These are phyloP conservation scores for Amauroascus niger DNA, from an alignment of 2,329 filamentous ascomycete genomes.

Conservation along the genomic window DNA sequence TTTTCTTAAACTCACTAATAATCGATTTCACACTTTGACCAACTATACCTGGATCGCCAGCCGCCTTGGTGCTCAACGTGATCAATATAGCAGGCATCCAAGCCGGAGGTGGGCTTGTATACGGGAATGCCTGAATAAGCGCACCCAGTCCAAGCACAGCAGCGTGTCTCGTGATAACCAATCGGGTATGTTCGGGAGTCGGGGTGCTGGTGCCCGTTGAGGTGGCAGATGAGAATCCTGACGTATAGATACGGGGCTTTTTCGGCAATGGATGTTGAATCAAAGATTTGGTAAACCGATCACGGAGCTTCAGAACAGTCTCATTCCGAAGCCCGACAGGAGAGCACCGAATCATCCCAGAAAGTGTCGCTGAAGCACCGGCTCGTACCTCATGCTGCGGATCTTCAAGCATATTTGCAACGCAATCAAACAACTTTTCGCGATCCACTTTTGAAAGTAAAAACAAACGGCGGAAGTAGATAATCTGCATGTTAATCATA, in stretches of 20 bases:
- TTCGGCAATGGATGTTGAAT: conserved; percentile 79
- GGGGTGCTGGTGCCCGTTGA: conserved; percentile 41
- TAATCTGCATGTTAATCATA: conserved; percentile 95
- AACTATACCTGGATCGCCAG: conserved; percentile 80
- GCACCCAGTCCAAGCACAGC: conserved; percentile 86
- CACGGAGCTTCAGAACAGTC: conserved; percentile 65
- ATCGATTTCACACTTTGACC: conserved; percentile 93
- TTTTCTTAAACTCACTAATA: conserved; percentile 98
- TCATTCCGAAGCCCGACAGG: conserved; percentile 67
- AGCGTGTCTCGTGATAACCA: conserved; percentile 75
- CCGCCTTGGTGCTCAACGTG: conserved; percentile 71
- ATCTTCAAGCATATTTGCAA: conserved; percentile 92
- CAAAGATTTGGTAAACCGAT: conserved; percentile 70
- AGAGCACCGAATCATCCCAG: conserved; percentile 96
- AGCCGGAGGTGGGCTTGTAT: conserved; percentile 76
- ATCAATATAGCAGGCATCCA: conserved; percentile 95
- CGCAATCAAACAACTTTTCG: conserved; percentile 73
- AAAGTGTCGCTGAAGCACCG: conserved; percentile 82
- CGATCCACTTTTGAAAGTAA: conserved; percentile 66
- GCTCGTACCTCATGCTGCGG: conserved; percentile 86
- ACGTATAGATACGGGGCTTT: conserved; percentile 34
- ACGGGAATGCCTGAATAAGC: conserved; percentile 90
- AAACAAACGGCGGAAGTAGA: conserved; percentile 95
- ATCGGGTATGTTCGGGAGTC: conserved; percentile 52
- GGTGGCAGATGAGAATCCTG: conserved; percentile 33